Evolutionary conservation across 2,329 filamentous ascomycete species (phyloP).

Genomic region (Colletotrichum aenigma): DNA sequence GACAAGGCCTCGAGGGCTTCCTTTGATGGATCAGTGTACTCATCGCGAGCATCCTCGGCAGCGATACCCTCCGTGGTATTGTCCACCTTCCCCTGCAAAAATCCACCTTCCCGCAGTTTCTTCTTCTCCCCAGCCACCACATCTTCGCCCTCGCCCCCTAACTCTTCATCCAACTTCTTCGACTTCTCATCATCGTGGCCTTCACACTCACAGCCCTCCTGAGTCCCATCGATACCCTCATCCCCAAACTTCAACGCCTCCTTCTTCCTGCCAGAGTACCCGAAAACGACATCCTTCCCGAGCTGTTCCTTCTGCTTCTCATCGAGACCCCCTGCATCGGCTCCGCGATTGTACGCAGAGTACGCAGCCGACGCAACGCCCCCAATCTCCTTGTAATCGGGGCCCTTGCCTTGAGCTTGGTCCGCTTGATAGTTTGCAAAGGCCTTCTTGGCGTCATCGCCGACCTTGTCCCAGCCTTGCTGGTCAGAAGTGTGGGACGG

Average conservation of each 20-base stretch:
- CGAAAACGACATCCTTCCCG: background rate
- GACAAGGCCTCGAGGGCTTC: background rate
- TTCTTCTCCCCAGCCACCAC: background rate
- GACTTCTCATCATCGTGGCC: background rate
- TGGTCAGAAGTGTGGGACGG: background rate
- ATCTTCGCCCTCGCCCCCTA: background rate
- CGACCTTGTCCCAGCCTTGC: constrained; percentile 13
- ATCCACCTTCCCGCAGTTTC: background rate
- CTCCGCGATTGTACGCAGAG: constrained; percentile 25
- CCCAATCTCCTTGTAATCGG: constrained; percentile 20
- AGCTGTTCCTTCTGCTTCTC: background rate
- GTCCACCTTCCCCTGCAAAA: background rate
- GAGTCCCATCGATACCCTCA: background rate
- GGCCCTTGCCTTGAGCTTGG: constrained; percentile 12
- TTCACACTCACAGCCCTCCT: background rate
- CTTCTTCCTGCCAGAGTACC: background rate
- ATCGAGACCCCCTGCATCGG: constrained; percentile 18
- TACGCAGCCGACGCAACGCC: constrained; percentile 28
- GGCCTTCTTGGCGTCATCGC: constrained; percentile 14
- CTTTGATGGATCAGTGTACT: background rate
- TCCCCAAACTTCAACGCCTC: background rate
- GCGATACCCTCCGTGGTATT: background rate
- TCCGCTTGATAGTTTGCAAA: constrained; percentile 10
- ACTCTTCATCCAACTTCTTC: background rate
- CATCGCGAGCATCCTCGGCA: background rate